Base-by-base conservation (phyloP, 495 filamentous ascomycete species). In the Trichoderma gamsii region DNA sequence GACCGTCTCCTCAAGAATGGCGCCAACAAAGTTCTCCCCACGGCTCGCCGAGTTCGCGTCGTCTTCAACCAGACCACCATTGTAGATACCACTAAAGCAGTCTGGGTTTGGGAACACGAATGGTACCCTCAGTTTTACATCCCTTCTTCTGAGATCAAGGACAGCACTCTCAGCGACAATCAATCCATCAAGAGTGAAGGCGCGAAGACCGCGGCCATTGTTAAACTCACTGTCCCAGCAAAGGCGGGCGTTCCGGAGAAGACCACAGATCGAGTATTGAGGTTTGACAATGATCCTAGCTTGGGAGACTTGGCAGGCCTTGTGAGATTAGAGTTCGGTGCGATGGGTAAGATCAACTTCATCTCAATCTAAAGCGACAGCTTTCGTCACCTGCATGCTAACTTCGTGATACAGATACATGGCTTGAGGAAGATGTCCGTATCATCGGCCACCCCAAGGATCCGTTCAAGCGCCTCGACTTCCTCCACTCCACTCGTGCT, bases 391-490 rank as follows among this genome's bases (percentile, higher is more conserved):
- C n/a, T n/a, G n/a, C n/a, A n/a, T n/a, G n/a, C n/a, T 52, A n/a
- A n/a, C 49, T 16, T n/a, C 18, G 5, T 5, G 5, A 6, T 21
- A 6, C 32, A 61, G 56, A 61, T 25, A 29, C 23, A 3, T 68
- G 67, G 67, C 59, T 68, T 71, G 87, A 90, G 77, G 78, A 79
- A 63, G 85, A 87, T 67, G 75, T 76, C 25, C 81, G 76, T 6
- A 83, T 89, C 63, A 80, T 80, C 67, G 77, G 79, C 6, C 87
- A 89, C 70, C 83, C 87, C 8, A 88, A 87, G 69, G 85, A 88
- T 71, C 86, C 86, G 0, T 84, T 82, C 72, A 86, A 85, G 67
- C 81, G 87, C n/a, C 79, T 89, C 68, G 85, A 88, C 56, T 80
- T 82, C 69, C 69, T 87, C 15, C 73, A 76, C 13, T 86, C 84